Evolutionary conservation across 2,329 filamentous ascomycete genomes (phyloP).

Genomic region (Pezicula neosporulosa): DNA sequence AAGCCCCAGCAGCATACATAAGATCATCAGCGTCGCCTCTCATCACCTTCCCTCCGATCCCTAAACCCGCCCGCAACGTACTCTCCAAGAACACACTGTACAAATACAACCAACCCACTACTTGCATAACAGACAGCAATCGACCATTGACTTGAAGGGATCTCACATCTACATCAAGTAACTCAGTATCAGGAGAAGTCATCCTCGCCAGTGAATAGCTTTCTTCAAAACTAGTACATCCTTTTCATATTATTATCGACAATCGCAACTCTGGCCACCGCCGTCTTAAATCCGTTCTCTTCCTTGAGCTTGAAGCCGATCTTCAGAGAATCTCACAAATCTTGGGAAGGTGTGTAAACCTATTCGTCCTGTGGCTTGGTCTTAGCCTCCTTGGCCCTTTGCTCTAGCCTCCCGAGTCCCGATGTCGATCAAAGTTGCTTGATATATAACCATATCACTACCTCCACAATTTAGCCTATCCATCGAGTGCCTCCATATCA

Average conservation of each 20-base stretch:
- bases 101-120: neutral
- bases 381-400: neutral
- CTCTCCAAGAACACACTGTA: too few species aligned
- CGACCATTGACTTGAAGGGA: too few species aligned
- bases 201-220: neutral
- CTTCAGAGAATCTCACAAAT: slow-evolving; percentile 5
- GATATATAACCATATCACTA: neutral
- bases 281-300: slow-evolving; percentile 13
- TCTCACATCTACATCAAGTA: too few species aligned
- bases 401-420: neutral
- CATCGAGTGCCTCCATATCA: neutral
- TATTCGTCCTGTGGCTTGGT: slow-evolving; percentile 1
- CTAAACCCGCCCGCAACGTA: neutral
- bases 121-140: too few species aligned
- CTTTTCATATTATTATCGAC: neutral
- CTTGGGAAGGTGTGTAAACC: slow-evolving; percentile 13
- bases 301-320: slow-evolving; percentile 6
- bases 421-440: neutral
- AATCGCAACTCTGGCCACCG: slow-evolving; percentile 20
- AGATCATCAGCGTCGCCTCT: slow-evolving; percentile 5
- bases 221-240: neutral
- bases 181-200: too few species aligned
- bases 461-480: neutral
- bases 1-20: slow-evolving; percentile 12
- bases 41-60: neutral